A percentile compares a stretch with the other conserved stretches of the same genome.
Conservation (phyloP, 257 asterid species). For the Gentiana straminea region DNA sequence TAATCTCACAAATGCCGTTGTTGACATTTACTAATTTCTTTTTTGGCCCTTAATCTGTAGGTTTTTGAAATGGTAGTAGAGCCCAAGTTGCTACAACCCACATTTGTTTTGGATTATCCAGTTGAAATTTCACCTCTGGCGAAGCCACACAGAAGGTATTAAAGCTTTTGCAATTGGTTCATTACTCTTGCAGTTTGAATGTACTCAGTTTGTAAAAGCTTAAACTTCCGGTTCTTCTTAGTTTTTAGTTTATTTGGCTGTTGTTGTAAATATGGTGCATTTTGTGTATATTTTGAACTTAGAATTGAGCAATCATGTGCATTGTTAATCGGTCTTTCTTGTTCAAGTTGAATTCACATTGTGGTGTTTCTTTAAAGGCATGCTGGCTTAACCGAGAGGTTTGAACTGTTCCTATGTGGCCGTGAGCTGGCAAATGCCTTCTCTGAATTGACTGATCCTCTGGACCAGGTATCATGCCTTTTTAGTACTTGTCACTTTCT, state of each 20-base stretch:
- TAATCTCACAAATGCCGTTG: neutral
- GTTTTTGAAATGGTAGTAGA: constrained; percentile 64
- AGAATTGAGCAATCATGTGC: too few species aligned
- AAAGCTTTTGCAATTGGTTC: neutral
- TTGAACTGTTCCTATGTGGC: constrained; percentile 85
- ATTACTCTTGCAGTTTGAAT: too few species aligned
- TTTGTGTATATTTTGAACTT: too few species aligned
- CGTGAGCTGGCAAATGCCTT: constrained; percentile 90
- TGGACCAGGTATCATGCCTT: constrained; percentile 57
- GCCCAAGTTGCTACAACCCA: constrained; percentile 78
- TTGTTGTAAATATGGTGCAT: too few species aligned
- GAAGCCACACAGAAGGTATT: constrained; percentile 90
- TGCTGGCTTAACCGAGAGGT: constrained; percentile 90
- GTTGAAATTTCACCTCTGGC: constrained; percentile 94
- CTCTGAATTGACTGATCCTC: constrained; percentile 92
- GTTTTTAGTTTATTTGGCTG: too few species aligned
- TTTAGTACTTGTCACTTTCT: too few species aligned
- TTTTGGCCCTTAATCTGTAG: constrained; percentile 5
- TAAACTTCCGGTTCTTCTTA: too few species aligned
- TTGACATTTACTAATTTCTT: too few species aligned
- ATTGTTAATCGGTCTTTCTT: too few species aligned
- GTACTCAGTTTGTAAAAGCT: too few species aligned
- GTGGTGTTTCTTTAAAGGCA: constrained; percentile 25
- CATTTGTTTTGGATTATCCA: constrained; percentile 96
- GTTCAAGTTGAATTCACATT: too few species aligned